Conservation (phyloP, 2,329 filamentous ascomycete species). For the Aspergillaceae sp. region DNA sequence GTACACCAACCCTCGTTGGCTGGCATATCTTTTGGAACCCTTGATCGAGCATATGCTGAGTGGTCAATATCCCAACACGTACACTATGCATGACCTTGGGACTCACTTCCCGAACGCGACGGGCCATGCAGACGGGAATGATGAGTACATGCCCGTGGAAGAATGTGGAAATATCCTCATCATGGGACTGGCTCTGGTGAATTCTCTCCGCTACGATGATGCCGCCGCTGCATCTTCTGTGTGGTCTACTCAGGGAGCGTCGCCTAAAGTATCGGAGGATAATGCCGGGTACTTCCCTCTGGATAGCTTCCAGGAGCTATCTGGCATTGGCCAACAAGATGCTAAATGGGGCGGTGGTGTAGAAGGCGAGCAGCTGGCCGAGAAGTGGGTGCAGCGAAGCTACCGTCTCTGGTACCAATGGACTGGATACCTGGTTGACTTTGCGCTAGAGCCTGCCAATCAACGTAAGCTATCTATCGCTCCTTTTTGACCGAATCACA, state of each 20-base stretch:
- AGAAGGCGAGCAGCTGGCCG: slow-evolving; percentile 49
- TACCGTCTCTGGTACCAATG: slow-evolving; percentile 68
- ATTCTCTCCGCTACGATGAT: slow-evolving; percentile 59
- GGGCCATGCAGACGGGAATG: slow-evolving; percentile 44
- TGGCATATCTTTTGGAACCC: slow-evolving; percentile 70
- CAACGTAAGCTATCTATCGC: slow-evolving; percentile 44
- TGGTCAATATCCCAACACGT: slow-evolving; percentile 69
- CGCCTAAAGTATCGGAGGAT: slow-evolving; percentile 13
- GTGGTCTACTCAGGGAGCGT: slow-evolving; percentile 42
- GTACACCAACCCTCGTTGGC: slow-evolving; percentile 73
- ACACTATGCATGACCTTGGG: slow-evolving; percentile 47
- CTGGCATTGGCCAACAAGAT: slow-evolving; percentile 53
- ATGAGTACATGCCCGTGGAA: slow-evolving; percentile 52
- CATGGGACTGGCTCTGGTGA: slow-evolving; percentile 69
- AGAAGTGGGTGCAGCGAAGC: slow-evolving; percentile 58
- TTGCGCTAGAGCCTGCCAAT: slow-evolving; percentile 62
- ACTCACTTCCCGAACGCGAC: slow-evolving; percentile 48
- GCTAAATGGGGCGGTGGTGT: slow-evolving; percentile 49
- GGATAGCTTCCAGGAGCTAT: slow-evolving; percentile 38
- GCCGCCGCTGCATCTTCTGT: slow-evolving; percentile 49
- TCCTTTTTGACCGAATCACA: neutral
- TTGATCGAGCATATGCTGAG: slow-evolving; percentile 73
- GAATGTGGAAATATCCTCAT: slow-evolving; percentile 67
- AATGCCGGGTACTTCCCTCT: slow-evolving; percentile 40
- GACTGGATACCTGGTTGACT: slow-evolving; percentile 70